phyloP scores from a whole-genome alignment of 164 flowering plant species.

The Kalanchoe fedtschenkoi region DNA sequence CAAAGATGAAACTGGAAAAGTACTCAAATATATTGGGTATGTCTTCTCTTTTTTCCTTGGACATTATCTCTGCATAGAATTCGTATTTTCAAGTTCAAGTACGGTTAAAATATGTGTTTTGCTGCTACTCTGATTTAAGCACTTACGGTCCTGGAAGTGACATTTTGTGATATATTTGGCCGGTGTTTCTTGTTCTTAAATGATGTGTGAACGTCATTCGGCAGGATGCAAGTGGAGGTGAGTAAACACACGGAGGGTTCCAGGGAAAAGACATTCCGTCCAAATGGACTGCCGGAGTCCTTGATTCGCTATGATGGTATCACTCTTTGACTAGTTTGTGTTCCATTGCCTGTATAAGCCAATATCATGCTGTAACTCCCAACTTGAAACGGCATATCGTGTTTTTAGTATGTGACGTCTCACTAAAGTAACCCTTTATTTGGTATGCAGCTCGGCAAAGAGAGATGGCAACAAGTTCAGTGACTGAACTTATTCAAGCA shows the following conservation, averaged over 20 bases:
- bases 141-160: no score
- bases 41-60: slow-evolving; percentile 11
- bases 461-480: slow-evolving; percentile 63
- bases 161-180: neutral
- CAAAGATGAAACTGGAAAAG: slow-evolving; percentile 75
- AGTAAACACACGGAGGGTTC: slow-evolving; percentile 95
- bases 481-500: slow-evolving; percentile 67
- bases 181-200: neutral
- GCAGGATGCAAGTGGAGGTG: slow-evolving; percentile 98
- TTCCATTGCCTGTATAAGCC: neutral
- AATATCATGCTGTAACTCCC: neutral
- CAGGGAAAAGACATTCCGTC: slow-evolving; percentile 73
- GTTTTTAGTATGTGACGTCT: neutral
- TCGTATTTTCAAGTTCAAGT: neutral
- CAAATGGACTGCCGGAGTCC: slow-evolving; percentile 94
- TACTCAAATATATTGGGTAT: slow-evolving; percentile 92
- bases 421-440: neutral
- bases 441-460: slow-evolving; percentile 71
- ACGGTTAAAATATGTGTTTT: no score
- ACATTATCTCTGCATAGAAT: neutral
- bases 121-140: no score
- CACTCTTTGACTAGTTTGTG: neutral
- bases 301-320: slow-evolving; percentile 92
- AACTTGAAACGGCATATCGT: neutral
- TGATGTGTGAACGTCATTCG: slow-evolving; percentile 8